phyloP scores from a whole-genome alignment of 2,329 filamentous ascomycete species.

The Ophiostoma perfectum region DNA sequence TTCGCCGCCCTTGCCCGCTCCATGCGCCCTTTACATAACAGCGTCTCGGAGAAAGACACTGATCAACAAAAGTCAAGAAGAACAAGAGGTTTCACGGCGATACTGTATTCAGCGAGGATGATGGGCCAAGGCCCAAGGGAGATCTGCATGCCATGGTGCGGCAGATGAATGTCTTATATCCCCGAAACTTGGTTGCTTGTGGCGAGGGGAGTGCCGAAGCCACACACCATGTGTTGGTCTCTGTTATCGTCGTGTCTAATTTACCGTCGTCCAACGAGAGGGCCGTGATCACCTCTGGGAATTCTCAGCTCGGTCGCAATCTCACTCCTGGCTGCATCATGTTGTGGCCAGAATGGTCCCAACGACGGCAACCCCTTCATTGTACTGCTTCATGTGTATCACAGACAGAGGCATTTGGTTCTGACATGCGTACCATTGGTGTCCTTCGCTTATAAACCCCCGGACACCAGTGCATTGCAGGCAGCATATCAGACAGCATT shows the following conservation, averaged over 20 bases:
- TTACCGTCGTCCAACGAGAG: too few relatives aligned
- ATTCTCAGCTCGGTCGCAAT: neutral
- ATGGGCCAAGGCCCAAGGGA: neutral
- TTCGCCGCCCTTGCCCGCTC: neutral
- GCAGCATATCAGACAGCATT: too few relatives aligned
- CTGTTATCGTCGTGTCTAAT: too few relatives aligned
- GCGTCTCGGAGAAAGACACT: neutral
- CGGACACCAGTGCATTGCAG: too few relatives aligned
- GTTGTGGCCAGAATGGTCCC: neutral
- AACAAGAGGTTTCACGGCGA: neutral
- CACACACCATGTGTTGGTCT: too few relatives aligned
- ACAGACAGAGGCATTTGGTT: neutral
- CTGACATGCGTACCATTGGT: neutral
- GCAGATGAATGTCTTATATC: neutral
- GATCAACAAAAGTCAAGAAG: neutral
- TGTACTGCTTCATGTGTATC: neutral
- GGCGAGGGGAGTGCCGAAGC: neutral
- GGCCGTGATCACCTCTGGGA: neutral
- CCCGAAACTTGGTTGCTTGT: neutral
- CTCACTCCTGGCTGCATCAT: neutral
- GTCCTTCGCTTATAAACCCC: neutral
- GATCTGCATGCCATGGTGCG: neutral
- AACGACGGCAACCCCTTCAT: neutral
- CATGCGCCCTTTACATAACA: neutral
- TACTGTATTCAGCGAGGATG: too few relatives aligned